Evolutionary conservation across 305 asterid genomes (phyloP), one percentile per base, ranked within the genome.

Genomic region (Solanum chacoense): DNA sequence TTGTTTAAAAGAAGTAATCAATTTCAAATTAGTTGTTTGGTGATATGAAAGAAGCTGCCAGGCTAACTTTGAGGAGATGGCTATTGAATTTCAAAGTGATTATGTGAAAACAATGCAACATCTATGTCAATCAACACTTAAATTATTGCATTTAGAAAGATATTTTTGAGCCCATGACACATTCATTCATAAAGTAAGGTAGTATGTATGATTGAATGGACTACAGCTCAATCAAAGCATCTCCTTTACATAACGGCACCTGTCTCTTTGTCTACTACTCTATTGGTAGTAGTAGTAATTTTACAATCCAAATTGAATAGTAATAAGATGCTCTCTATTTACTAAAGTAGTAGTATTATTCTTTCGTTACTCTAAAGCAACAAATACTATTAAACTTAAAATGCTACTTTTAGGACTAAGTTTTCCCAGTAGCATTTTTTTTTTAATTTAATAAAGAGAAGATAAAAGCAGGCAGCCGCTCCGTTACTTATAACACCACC

Each of bases 311-410:
- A 80, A 14, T 13, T 40, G 35, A 79, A 42, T 24, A 50, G 65
- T 50, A 13, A 12, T 1, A 28, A 42, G 63, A 80, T 42, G 67
- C 63, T 75, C 29, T 38, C 1, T 28, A 81, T 20, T 16, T 77
- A 75, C 38, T 40, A 40, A 81, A 45, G 86, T 81, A 5, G 18
- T 16, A 40, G 71, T 50, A 20, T 83, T 83, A 31, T 83, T 50
- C 86, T 83, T 45, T 29, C 86, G 86, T 83, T 29, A 29, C 38
- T 45, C 73, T 83, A 83, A 83, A 83, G 87, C 73, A 83, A 83
- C 86, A 28, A 18, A 42, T 40, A 55, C 31, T 79, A 79, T 29
- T 83, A 11, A 10, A 45, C 71, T 11, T 31, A 20, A 79, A 73
- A 32, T 73, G 38, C 24, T 81, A n/a, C 69, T 14, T 80, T 40